Conservation (phyloP, 2,329 filamentous ascomycete species). For the Escovopsis sp. region DNA sequence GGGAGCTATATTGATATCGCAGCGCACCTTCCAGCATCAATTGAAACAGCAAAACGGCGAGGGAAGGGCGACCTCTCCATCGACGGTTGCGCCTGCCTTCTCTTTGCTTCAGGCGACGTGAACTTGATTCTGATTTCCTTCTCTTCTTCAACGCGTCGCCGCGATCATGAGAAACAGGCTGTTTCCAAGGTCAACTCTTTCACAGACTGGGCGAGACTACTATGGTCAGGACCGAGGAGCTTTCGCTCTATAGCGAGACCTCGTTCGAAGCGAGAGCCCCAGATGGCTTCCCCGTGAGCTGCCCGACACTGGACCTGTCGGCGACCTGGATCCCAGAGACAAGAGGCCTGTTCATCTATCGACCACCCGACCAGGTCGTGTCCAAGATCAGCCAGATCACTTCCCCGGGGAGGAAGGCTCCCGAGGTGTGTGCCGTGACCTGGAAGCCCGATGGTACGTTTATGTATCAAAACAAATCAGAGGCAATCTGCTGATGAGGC, state of each 20-base stretch:
- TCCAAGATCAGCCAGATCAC: constrained; percentile 35
- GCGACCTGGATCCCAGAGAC: constrained; percentile 52
- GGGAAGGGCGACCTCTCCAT: no score
- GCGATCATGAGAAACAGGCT: neutral
- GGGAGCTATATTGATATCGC: no score
- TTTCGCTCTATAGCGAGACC: constrained; percentile 41
- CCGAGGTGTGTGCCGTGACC: constrained; percentile 32
- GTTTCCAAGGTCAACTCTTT: no score
- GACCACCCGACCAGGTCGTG: constrained; percentile 58
- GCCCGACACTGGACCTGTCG: constrained; percentile 74
- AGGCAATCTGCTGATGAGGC: neutral
- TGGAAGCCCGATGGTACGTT: constrained; percentile 54
- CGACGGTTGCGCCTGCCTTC: no score
- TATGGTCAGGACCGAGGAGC: constrained; percentile 16
- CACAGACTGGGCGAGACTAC: no score
- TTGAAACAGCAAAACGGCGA: no score
- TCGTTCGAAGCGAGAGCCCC: constrained; percentile 40
- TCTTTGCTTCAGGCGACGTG: no score
- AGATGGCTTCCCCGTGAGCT: constrained; percentile 51
- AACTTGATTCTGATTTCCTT: no score
- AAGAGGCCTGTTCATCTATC: constrained; percentile 58
- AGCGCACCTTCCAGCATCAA: no score
- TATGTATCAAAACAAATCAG: neutral
- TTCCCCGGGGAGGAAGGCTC: constrained; percentile 23
- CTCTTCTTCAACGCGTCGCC: neutral